Conservation (phyloP, 2,329 filamentous ascomycete genomes). For the Colletotrichum tropicale region DNA sequence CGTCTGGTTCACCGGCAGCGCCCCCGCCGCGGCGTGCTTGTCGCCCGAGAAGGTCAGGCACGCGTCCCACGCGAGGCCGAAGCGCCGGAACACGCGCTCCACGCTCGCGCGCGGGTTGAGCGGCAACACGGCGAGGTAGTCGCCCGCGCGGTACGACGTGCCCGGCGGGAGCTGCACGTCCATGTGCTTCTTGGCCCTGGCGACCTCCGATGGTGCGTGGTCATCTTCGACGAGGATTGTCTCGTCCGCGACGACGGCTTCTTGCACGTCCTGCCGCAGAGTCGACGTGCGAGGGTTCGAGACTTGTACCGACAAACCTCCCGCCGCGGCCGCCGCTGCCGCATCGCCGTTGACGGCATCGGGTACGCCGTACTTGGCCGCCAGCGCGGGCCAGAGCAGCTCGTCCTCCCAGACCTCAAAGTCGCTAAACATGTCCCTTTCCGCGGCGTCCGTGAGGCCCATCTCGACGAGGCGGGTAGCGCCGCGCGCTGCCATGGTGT, state of each 20-base stretch:
- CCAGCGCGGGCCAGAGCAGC: slow-evolving; percentile 53
- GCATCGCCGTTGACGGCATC: slow-evolving; percentile 28
- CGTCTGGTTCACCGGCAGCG: slow-evolving; percentile 57
- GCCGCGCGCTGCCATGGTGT: slow-evolving; percentile 45
- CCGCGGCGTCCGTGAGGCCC: slow-evolving; percentile 64
- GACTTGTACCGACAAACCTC: slow-evolving; percentile 51
- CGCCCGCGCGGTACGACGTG: slow-evolving; percentile 72
- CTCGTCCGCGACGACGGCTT: slow-evolving; percentile 61
- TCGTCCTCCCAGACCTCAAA: slow-evolving; percentile 72
- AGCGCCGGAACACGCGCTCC: slow-evolving; percentile 66
- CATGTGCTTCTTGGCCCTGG: slow-evolving; percentile 66
- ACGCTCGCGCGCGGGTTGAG: slow-evolving; percentile 70
- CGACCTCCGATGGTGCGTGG: slow-evolving; percentile 30
- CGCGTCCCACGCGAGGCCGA: slow-evolving; percentile 72
- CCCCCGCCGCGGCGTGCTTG: slow-evolving; percentile 42
- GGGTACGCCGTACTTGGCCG: slow-evolving; percentile 51
- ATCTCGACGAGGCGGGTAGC: slow-evolving; percentile 42
- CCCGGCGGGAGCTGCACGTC: slow-evolving; percentile 70
- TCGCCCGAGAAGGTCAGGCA: slow-evolving; percentile 64
- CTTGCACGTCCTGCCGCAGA: slow-evolving; percentile 64
- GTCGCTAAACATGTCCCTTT: slow-evolving; percentile 69
- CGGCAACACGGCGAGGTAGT: slow-evolving; percentile 78
- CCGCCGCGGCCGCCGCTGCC: slow-evolving; percentile 13
- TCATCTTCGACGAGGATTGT: slow-evolving; percentile 42
- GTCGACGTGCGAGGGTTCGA: slow-evolving; percentile 58